Base-by-base conservation (phyloP, 108 stramenopile genomes). In the Cyclostephanos invisitatus region DNA sequence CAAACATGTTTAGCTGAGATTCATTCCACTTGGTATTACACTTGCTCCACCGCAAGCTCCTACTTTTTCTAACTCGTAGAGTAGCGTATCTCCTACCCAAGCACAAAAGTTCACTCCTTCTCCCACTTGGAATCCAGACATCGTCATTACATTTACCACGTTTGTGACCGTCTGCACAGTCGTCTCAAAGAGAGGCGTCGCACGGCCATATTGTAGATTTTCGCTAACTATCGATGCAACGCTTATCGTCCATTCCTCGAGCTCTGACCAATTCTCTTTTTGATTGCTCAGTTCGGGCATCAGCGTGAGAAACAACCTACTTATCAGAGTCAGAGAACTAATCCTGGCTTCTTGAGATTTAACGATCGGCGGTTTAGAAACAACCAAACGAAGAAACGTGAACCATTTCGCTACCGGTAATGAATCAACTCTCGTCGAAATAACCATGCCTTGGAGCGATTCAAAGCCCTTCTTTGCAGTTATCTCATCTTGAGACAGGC, bases 61-160 rank as follows among this genome's bases (percentile, higher is more conserved):
- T 28, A 89, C 83, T 35, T 83, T 78, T 70, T 90, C 88, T 48
- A 93, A 67, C 53, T 86, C 85, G 50, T 64, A 57, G 7, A 85
- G 36, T 29, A 93, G 78, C 5, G 88, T 89, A 51, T 89, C 92
- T 56, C 88, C 86, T 15, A 87, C 89, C 89, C 89, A 93, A 18
- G 76, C 72, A 54, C 92, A 80, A 51, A 80, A 80, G 46, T 70
- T 67, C 71, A 86, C 62, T 75, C 84, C 70, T 67, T 70, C 48
- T 81, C 87, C 42, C 84, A 77, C 21, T 55, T 74, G 77, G 87
- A 83, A 54, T 75, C 75, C 48, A 65, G 85, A 75, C 40, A 81
- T 68, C 8, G 67, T 57, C 84, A 93, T 75, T 7, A 89, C 80
- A 54, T 86, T 87, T 32, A 84, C 73, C 44, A 89, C 57, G 38